phyloP scores from a whole-genome alignment of 169 alveolate genomes.

The Neospora caninum region DNA sequence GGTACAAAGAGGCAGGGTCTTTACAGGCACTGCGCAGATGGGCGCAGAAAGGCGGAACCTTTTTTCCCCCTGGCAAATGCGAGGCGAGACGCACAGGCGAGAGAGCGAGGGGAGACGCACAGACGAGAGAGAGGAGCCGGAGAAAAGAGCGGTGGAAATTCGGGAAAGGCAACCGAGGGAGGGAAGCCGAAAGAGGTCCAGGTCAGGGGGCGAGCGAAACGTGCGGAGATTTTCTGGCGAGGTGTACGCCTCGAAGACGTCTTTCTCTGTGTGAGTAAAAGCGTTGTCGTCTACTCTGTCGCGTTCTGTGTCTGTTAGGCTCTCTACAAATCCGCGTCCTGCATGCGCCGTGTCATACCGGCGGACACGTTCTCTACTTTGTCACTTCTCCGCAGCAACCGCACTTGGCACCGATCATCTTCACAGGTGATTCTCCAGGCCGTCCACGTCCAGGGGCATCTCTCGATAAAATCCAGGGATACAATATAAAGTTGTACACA shows the following conservation, averaged over 20 bases:
- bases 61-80: no score
- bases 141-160: no score
- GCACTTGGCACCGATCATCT: constrained; percentile 34
- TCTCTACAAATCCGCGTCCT: constrained; percentile 80
- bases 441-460: neutral
- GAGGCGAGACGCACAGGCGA: neutral
- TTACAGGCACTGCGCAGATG: no score
- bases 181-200: no score
- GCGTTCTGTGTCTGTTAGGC: constrained; percentile 54
- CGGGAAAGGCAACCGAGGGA: no score
- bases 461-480: no score
- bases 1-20: constrained; percentile 49
- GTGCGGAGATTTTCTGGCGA: no score
- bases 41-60: neutral
- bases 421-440: constrained; percentile 46
- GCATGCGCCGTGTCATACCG: constrained; percentile 95
- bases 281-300: neutral
- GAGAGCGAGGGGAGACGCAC: neutral
- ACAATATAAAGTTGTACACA: no score
- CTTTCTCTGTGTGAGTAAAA: no score
- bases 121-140: neutral
- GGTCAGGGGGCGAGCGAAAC: no score
- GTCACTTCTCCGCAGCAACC: constrained; percentile 67
- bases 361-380: constrained; percentile 92
- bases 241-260: no score